Evolutionary conservation across 495 filamentous ascomycete species (phyloP).

Genomic region (Peziza echinospora): DNA sequence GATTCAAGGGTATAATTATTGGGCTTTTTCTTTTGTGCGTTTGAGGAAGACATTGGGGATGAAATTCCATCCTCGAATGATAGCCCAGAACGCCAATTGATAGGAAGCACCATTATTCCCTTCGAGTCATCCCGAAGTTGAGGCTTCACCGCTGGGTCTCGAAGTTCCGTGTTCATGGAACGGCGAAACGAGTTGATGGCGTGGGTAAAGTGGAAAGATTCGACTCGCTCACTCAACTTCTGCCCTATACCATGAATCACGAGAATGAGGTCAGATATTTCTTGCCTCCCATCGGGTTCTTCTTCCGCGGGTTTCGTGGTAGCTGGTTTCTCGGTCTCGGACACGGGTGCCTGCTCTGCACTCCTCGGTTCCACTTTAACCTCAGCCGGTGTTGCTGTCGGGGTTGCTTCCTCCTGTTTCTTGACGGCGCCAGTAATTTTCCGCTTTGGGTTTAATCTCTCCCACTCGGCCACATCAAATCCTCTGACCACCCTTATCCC

Average conservation of each 20-base stretch:
- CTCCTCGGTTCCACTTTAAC: neutral
- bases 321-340: neutral
- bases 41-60: too few relatives aligned
- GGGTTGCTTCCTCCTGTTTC: slow-evolving; percentile 8
- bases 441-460: slow-evolving; percentile 38
- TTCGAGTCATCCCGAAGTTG: slow-evolving; percentile 45
- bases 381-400: slow-evolving; percentile 5
- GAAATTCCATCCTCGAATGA: slow-evolving; percentile 56
- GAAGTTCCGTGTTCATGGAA: slow-evolving; percentile 64
- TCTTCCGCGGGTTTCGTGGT: slow-evolving; percentile 1
- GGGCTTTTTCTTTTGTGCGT: slow-evolving; percentile 23
- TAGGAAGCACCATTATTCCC: slow-evolving; percentile 34
- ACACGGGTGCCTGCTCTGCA: neutral
- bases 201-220: slow-evolving; percentile 93
- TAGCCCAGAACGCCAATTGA: slow-evolving; percentile 75
- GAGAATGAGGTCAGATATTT: slow-evolving; percentile 67
- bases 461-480: slow-evolving; percentile 59
- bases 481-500: slow-evolving; percentile 75
- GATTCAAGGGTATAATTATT: slow-evolving; percentile 63
- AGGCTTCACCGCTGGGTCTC: slow-evolving; percentile 45
- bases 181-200: slow-evolving; percentile 81
- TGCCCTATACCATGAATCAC: slow-evolving; percentile 84
- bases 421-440: slow-evolving; percentile 13
- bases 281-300: slow-evolving; percentile 30
- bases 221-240: slow-evolving; percentile 84